Conservation (phyloP, 139 green algal genomes). For the Picochlorum sp. region DNA sequence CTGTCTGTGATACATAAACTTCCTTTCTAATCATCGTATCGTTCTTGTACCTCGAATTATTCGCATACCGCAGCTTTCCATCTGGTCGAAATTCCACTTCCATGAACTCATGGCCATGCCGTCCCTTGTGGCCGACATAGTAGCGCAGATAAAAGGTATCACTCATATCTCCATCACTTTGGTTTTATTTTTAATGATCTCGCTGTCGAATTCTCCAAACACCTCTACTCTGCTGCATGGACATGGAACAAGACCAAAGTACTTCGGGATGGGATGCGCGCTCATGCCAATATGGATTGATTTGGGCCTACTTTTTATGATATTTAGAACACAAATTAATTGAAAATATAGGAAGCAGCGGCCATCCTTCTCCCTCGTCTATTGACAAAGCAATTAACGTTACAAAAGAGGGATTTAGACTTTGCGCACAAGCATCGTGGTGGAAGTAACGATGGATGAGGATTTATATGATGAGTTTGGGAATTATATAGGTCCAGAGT, state of each 20-base stretch:
- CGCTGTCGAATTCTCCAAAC: no score
- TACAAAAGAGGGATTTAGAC: background rate
- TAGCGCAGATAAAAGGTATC: constrained; percentile 90
- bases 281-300: no score
- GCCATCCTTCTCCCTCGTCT: no score
- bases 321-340: no score
- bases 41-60: constrained; percentile 99
- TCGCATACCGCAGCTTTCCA: constrained; percentile 92
- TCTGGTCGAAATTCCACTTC: constrained; percentile 93
- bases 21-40: constrained; percentile 93
- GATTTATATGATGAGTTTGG: constrained; percentile 96
- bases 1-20: constrained; percentile 55
- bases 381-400: background rate
- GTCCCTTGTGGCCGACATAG: constrained; percentile 87
- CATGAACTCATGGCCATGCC: constrained; percentile 96
- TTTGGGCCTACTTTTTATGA: no score
- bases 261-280: no score
- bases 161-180: background rate
- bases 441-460: constrained; percentile 38
- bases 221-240: no score
- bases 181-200: background rate
- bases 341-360: no score
- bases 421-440: background rate
- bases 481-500: constrained; percentile 93
- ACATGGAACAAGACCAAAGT: no score